phyloP scores from a whole-genome alignment of 2,329 filamentous ascomycete species.

The Huntiella bhutanensis region DNA sequence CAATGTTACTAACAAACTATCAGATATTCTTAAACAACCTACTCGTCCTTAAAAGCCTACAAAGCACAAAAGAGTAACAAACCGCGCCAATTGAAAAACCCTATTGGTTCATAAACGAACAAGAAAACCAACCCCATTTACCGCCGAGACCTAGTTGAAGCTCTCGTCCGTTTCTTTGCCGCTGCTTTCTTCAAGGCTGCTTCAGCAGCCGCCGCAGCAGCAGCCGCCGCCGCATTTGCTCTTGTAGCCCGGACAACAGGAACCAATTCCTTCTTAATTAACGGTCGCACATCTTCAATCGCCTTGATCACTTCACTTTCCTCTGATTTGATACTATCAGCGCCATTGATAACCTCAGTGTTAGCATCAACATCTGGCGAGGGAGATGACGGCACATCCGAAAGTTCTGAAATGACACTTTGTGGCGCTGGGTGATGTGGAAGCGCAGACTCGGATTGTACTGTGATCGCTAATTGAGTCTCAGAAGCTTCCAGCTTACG shows the following conservation, averaged over 20 bases:
- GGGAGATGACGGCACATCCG: slow-evolving; percentile 6
- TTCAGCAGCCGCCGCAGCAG: slow-evolving; percentile 3
- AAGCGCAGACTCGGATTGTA: slow-evolving; percentile 1
- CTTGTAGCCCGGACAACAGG: slow-evolving; percentile 6
- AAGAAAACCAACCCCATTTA: background rate
- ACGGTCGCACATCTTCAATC: slow-evolving; percentile 1
- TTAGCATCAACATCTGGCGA: slow-evolving; percentile 3
- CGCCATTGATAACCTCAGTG: background rate
- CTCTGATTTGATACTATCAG: background rate
- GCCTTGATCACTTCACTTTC: background rate
- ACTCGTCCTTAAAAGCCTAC: background rate
- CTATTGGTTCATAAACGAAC: background rate
- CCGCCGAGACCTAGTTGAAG: slow-evolving; percentile 12
- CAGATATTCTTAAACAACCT: background rate
- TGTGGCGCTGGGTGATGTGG: slow-evolving; percentile 10
- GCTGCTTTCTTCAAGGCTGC: background rate
- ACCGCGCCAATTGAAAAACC: background rate
- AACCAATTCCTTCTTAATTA: background rate
- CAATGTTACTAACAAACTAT: background rate
- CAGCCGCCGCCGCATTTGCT: slow-evolving; percentile 5
- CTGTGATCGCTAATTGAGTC: background rate
- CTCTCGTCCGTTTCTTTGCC: slow-evolving; percentile 14
- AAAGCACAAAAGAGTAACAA: background rate
- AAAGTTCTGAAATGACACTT: slow-evolving; percentile 7
- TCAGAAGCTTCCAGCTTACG: background rate